Base-by-base conservation (phyloP, 495 filamentous ascomycete genomes). In the Lophium mytilinum region DNA sequence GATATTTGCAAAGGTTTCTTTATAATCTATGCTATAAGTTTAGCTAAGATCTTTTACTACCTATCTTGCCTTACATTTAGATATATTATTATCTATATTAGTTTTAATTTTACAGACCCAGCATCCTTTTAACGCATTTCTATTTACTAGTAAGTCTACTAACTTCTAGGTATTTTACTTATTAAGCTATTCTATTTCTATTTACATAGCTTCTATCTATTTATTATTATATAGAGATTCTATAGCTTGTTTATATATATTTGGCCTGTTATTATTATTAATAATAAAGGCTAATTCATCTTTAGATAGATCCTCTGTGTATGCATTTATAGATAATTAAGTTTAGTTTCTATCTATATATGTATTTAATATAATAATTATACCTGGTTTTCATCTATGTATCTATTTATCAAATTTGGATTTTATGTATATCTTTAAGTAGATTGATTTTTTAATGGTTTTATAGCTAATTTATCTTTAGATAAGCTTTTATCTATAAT, bases 1-100 rank as follows among this genome's bases (percentile, higher is more conserved):
- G 24, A 61, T 58, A 11, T 64, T 53, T 15, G 56, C 57, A 50
- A 69, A 70, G 1, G 61, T 67, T n/a, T 69, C 60, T 15, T 57
- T 49, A 46, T 57, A 69, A 36, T 69, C 63, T n/a, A 65, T 37
- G 17, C 66, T 64, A 14, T 57, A 39, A 4, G 57, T 43, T 56
- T 70, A 64, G 4, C 55, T 42, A 19, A 56, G 65, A 15, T 67
- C 67, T 56, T 57, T 57, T 18, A 54, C 53, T 1, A 69, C 61
- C 17, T 61, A 30, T 37, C 57, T 15, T 9, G 64, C 67, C 43
- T 69, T 69, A 42, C 56, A 69, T 7, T 57, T 30, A 6, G 55
- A 43, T 0, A 65, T n/a, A 12, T 15, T 15, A 24, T 52, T 59
- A 51, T 53, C 37, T 4, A 19, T 11, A 40, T 60, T 50, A 0